Evolutionary conservation across 345 rosid species (phyloP).

Genomic region (Eucalyptus cladocalyx): DNA sequence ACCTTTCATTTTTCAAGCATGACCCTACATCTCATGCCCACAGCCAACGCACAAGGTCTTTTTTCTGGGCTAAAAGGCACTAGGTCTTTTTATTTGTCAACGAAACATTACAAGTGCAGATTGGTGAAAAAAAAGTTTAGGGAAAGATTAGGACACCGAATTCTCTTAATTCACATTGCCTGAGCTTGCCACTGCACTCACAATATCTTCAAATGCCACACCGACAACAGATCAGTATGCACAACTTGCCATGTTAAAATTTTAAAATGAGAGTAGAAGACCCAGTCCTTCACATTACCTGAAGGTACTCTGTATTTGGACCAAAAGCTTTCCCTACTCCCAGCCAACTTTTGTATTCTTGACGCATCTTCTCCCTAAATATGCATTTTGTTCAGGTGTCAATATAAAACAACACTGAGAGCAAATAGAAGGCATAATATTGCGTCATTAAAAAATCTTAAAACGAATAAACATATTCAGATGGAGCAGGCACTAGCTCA

Average conservation of each 20-base stretch:
- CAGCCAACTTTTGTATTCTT: slow-evolving; percentile 32
- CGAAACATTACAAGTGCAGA: not conserved
- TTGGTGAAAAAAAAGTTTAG: not conserved
- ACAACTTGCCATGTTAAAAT: not conserved
- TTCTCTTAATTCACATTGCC: not conserved
- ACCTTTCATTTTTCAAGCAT: not conserved
- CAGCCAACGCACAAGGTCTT: not conserved
- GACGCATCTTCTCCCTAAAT: slow-evolving; percentile 33
- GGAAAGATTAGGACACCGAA: not conserved
- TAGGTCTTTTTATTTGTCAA: not conserved
- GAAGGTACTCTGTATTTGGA: slow-evolving; percentile 32
- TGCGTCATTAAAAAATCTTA: not conserved
- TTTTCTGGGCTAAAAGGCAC: not conserved
- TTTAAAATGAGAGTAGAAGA: not conserved
- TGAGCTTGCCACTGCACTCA: not conserved
- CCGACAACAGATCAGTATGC: not conserved
- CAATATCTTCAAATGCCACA: not conserved
- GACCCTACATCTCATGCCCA: not conserved
- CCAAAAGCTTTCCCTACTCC: slow-evolving; percentile 27
- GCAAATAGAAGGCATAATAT: not conserved
- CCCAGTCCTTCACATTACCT: slow-evolving; percentile 24
- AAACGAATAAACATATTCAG: not conserved
- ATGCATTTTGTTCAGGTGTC: not conserved
- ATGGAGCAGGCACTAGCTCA: not conserved
- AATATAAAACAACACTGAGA: not conserved